Conservation (phyloP, 179 eudicot species). For the Silene coronaria region DNA sequence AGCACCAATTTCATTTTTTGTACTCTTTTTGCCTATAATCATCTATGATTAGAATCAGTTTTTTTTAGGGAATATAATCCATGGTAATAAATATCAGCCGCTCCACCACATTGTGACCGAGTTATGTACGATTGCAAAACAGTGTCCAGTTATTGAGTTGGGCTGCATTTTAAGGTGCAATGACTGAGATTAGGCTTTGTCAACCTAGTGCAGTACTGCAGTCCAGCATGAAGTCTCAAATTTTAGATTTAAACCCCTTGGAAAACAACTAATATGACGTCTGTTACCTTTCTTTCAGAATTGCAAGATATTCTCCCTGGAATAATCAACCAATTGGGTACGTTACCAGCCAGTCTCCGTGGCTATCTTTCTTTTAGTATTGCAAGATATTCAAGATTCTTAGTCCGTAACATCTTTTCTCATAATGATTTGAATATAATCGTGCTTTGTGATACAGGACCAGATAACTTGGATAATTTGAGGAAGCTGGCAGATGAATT, state of each 20-base stretch:
- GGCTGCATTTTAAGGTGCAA: neutral
- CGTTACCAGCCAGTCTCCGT: conserved; percentile 3
- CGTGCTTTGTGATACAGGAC: conserved; percentile 43
- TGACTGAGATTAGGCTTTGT: neutral
- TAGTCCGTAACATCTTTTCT: neutral
- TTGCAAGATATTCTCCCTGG: conserved; percentile 91
- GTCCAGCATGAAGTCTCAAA: too few species aligned
- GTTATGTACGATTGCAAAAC: neutral
- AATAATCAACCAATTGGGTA: conserved; percentile 86
- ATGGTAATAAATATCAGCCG: neutral
- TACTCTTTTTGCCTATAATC: neutral
- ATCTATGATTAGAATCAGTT: neutral
- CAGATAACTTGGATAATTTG: conserved; percentile 82
- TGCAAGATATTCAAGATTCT: neutral
- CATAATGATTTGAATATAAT: neutral
- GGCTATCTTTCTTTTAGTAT: neutral
- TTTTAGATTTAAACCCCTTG: neutral
- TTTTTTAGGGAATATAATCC: neutral
- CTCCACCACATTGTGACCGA: neutral
- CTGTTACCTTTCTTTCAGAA: conserved; percentile 35
- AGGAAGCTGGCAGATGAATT: conserved; percentile 85
- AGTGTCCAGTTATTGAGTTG: neutral
- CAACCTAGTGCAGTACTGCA: neutral
- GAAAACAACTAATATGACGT: neutral
- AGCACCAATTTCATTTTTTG: neutral